Conservation (phyloP, 78 protist species). For the Ministeria vibrans region DNA sequence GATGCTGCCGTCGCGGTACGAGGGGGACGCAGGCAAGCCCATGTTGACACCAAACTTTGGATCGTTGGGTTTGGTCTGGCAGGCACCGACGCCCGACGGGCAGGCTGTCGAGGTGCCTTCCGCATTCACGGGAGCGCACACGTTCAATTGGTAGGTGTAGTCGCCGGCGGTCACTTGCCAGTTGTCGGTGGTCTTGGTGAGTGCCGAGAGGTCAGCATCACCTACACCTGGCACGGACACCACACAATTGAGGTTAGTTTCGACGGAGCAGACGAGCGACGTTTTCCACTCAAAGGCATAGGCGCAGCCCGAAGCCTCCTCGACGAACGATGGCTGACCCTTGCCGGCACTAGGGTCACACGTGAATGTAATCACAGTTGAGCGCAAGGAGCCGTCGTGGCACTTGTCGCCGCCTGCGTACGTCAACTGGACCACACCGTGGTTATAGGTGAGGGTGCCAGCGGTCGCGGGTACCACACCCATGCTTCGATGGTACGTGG, state of each 20-base stretch:
- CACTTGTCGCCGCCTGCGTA: neutral
- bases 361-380: neutral
- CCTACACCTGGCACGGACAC: neutral
- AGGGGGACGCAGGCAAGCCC: too few species aligned
- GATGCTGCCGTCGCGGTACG: neutral
- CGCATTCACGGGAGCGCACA: too few species aligned
- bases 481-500: neutral
- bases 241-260: neutral
- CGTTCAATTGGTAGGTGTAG: neutral
- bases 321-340: neutral
- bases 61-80: too few species aligned
- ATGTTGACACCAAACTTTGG: too few species aligned
- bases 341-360: neutral
- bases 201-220: neutral
- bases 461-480: neutral
- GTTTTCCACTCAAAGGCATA: neutral
- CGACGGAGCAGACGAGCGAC: neutral
- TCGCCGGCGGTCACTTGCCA: conserved; percentile 1
- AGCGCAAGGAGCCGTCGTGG: neutral
- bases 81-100: too few species aligned
- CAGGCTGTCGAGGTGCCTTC: too few species aligned
- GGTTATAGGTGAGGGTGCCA: too few species aligned
- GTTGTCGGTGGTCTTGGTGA: neutral
- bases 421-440: neutral
- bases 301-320: neutral